Evolutionary conservation across 371 early-diverging fungal species (phyloP), one percentile per base, ranked within the genome.

Genomic region (Dinochytrium kinnereticum): DNA sequence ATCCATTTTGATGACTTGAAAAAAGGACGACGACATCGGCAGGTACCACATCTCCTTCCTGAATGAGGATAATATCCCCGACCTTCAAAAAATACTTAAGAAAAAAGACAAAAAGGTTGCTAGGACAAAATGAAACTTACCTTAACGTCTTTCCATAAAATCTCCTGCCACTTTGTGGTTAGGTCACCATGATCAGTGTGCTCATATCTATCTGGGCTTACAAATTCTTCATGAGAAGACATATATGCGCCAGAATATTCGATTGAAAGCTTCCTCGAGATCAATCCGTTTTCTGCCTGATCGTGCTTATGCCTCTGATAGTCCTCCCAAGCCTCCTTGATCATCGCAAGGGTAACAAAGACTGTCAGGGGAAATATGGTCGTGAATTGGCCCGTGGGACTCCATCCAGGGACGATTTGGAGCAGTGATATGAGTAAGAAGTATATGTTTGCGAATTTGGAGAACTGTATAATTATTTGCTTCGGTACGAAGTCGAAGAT

Each of bases 381-480:
- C 13, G 76, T 76, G 55, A 68, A 73, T 24, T 70, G 70, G 7
- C 76, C 77, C 1, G 71, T 78, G 17, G 73, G 73, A 64, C 78
- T 78, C 68, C 72, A 68, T 1, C 68, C 69, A 3, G 75, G 69
- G 85, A 91, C 82, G 50, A 76, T 57, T 81, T 96, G 93, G 10
- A 98, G 82, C 64, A 94, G 88, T 19, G 94, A 91, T 13, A 95
- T 83, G 38, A 93, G 84, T 51, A 97, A 81, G 78, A 97, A 97
- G 79, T 93, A 98, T 19, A 96, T 68, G 78, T 98, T 98, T 74
- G 94, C 95, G 2, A 94, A 87, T 72, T 94, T 92, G 37, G 93
- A 88, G 72, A 97, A 94, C 82, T 99, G 99, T 72, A 93, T 94
- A 59, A 92, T 89, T 21, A 98, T 78, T 76, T 98, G 95, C 71